Evolutionary conservation across 2,329 filamentous ascomycete species (phyloP), one percentile per base, ranked within the genome.

Genomic region (Domatiomyces globalis): DNA sequence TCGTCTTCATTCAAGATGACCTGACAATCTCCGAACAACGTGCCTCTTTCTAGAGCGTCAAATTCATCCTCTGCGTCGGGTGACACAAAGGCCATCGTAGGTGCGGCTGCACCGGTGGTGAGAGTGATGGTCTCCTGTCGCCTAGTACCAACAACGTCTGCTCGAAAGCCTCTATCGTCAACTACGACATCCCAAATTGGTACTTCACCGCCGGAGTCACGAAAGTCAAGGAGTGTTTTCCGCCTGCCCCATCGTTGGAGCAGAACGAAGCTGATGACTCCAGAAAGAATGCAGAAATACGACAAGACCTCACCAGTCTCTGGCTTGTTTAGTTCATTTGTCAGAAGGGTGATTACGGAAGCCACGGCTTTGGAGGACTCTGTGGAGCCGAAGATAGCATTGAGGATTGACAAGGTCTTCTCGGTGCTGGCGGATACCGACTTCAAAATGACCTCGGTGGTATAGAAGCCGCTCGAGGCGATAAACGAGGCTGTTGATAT

Each of bases 71-170:
- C 63, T 27, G 45, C 20, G 27, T 47, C 29, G 5, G 68, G 64
- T 45, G 65, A 64, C 47, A 70, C 58, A 49, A 72, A 72, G 8
- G 73, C 73, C 78, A 81, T 56, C 75, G 76, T 55, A 68, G 73
- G 62, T 36, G 70, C 78, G 47, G 78, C 72, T 45, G 67, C 68
- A 44, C 54, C 50, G 20, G 58, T 54, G 5, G 46, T 48, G 63
- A 65, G 44, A 63, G 63, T 43, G 66, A 62, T 47, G 63, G 63
- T 51, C 65, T 65, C 39, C 49, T 58, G 53, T 44, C 54, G 51
- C 45, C 56, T 53, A 5, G 67, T 68, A n/a, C 67, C 68, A 17
- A 73, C 64, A 46, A 73, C 71, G 55, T 73, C 71, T 25, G 71
- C 71, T 51, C 70, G 65, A 45, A 67, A 57, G 4, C 71, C 71